A percentile compares a stretch with the other conserved stretches of the same genome.
phyloP scores from a whole-genome alignment of 352 stramenopile species.

The Pythium diclinum region DNA sequence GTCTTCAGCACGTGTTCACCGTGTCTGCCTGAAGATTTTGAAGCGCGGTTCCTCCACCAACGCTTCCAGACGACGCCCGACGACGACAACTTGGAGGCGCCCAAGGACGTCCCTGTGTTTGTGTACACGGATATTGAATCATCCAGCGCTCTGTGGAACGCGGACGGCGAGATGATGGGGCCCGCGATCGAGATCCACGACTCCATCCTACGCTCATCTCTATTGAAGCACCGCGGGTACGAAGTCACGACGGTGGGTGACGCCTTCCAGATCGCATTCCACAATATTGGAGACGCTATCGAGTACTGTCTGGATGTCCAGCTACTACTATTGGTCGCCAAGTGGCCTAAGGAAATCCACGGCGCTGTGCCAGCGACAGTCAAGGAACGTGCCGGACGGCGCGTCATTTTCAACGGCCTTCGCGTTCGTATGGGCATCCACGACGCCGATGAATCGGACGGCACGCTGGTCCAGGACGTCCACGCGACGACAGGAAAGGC shows the following conservation, averaged over 20 bases:
- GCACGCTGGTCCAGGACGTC: constrained; percentile 12
- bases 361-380: no score
- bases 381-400: not conserved
- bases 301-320: constrained; percentile 27
- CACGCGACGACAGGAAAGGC: constrained; percentile 19
- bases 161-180: constrained; percentile 35
- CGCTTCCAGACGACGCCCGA: not conserved
- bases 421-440: constrained; percentile 34
- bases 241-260: constrained; percentile 74
- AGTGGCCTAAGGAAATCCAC: no score
- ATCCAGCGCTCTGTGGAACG: constrained; percentile 15
- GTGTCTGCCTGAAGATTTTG: constrained; percentile 22
- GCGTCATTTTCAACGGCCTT: constrained; percentile 26
- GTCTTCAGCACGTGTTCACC: constrained; percentile 11
- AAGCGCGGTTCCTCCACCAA: constrained; percentile 8
- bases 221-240: constrained; percentile 52
- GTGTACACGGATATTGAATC: constrained; percentile 30
- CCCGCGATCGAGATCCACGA: constrained; percentile 34
- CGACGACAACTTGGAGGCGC: constrained; percentile 7
- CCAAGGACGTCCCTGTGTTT: constrained; percentile 28
- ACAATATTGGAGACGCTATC: constrained; percentile 58
- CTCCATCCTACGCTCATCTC: constrained; percentile 25
- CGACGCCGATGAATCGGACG: constrained; percentile 3
- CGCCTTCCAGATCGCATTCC: constrained; percentile 69
- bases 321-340: not conserved